Evolutionary conservation across 164 flowering plant genomes (phyloP).

Genomic region (Houttuynia cordata): DNA sequence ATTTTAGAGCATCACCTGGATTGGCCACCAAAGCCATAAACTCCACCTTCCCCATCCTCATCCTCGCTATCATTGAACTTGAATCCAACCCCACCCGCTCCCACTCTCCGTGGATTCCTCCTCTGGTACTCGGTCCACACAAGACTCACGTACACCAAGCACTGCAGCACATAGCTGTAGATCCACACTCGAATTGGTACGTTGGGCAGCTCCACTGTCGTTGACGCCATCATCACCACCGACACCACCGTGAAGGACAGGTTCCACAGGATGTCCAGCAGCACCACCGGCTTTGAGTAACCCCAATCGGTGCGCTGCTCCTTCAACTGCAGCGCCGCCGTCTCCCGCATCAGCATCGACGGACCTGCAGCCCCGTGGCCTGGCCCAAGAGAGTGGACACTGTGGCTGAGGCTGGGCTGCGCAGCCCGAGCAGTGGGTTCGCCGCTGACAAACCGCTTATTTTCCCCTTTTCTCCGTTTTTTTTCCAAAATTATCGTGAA

Average conservation of each 20-base stretch:
- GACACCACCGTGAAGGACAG: conserved; percentile 64
- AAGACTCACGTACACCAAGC: conserved; percentile 60
- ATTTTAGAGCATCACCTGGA: conserved; percentile 28
- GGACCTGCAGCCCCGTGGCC: conserved; percentile 58
- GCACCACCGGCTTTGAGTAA: conserved; percentile 91
- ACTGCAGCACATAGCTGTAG: conserved; percentile 61
- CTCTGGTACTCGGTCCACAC: conserved; percentile 75
- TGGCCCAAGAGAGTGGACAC: conserved; percentile 59
- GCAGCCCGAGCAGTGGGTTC: conserved; percentile 14
- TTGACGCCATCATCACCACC: conserved; percentile 34
- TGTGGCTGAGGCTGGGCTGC: conserved; percentile 37
- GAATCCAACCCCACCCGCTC: conserved; percentile 15
- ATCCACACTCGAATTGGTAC: conserved; percentile 70
- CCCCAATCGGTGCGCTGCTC: conserved; percentile 97
- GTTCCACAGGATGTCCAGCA: conserved; percentile 86
- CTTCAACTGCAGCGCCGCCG: conserved; percentile 92
- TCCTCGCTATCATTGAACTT: conserved; percentile 34
- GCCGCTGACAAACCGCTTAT: conserved; percentile 4
- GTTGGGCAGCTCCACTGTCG: conserved; percentile 36
- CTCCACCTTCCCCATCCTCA: conserved; percentile 23
- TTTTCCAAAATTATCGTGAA: too few relatives aligned
- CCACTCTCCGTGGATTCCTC: conserved; percentile 23
- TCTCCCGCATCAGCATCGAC: conserved; percentile 74
- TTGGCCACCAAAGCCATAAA: conserved; percentile 8
- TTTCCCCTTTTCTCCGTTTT: too few relatives aligned